A percentile compares a stretch with the other conserved stretches of the same genome.
Evolutionary conservation across 176 grass and related monocot species (phyloP).

Genomic region (Saccharum spontaneum): DNA sequence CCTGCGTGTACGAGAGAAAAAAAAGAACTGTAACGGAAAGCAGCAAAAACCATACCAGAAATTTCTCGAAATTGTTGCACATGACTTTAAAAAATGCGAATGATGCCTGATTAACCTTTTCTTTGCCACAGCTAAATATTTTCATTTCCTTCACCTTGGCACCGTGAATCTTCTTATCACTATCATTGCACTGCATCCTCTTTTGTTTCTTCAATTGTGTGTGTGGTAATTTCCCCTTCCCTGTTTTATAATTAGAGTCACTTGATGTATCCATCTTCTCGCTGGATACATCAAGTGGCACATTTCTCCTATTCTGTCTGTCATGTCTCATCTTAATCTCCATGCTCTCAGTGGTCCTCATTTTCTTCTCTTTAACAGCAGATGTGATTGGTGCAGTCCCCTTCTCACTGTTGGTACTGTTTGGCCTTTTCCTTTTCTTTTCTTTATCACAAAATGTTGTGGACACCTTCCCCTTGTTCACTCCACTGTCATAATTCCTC

Average conservation of each 20-base stretch:
- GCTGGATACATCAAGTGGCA: neutral
- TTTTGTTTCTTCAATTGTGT: neutral
- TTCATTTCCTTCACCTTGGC: neutral
- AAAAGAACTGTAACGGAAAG: neutral
- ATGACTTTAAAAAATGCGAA: conserved; percentile 49
- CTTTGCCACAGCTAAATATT: neutral
- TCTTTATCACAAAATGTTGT: neutral
- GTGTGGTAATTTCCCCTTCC: conserved; percentile 3
- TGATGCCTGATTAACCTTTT: neutral
- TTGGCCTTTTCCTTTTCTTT: neutral
- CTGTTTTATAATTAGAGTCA: neutral
- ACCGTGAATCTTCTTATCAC: neutral
- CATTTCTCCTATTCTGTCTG: neutral
- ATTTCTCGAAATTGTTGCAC: conserved; percentile 36
- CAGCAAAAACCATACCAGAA: conserved; percentile 46
- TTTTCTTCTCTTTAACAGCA: conserved; percentile 30
- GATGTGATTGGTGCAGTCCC: neutral
- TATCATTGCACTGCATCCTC: neutral
- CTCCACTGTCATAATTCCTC: neutral
- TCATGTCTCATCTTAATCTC: neutral
- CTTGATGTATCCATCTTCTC: neutral
- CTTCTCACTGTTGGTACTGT: neutral
- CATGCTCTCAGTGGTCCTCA: neutral
- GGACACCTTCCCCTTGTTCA: neutral
- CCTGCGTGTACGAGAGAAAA: too few species aligned